Conservation (phyloP, 305 asterid species). For the Fraxinus baroniana region DNA sequence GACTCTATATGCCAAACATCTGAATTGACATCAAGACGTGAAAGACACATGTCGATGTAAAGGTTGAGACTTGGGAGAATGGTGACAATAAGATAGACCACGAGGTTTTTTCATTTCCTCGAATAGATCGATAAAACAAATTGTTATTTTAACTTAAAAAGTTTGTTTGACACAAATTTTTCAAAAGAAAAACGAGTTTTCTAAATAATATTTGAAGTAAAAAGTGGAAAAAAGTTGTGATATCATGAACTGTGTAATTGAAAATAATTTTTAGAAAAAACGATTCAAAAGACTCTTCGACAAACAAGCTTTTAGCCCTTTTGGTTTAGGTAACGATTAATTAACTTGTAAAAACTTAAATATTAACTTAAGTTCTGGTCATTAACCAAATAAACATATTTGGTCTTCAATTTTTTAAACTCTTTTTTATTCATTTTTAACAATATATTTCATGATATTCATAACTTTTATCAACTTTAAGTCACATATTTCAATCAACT, state of each 20-base stretch:
- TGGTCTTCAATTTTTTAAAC: background rate
- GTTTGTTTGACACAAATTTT: background rate
- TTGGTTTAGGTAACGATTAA: background rate
- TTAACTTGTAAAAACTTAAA: background rate
- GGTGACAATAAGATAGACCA: background rate
- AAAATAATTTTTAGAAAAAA: no score
- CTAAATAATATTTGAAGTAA: no score
- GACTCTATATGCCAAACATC: background rate
- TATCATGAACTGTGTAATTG: no score
- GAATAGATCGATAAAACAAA: no score
- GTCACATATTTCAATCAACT: background rate
- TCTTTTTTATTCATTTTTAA: no score
- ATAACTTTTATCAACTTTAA: no score
- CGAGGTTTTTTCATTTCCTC: background rate
- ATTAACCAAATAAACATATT: background rate
- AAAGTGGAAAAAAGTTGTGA: background rate
- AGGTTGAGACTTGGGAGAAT: background rate
- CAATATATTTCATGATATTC: no score
- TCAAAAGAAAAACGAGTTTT: background rate
- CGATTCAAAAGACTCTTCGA: background rate
- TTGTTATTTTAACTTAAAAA: background rate
- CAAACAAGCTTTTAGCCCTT: background rate
- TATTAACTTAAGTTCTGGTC: background rate
- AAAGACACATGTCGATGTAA: background rate
- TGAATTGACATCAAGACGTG: background rate